Evolutionary conservation across 2,329 filamentous ascomycete species (phyloP), one percentile per base, ranked within the genome.

Genomic region (Bipolaris victoriae): DNA sequence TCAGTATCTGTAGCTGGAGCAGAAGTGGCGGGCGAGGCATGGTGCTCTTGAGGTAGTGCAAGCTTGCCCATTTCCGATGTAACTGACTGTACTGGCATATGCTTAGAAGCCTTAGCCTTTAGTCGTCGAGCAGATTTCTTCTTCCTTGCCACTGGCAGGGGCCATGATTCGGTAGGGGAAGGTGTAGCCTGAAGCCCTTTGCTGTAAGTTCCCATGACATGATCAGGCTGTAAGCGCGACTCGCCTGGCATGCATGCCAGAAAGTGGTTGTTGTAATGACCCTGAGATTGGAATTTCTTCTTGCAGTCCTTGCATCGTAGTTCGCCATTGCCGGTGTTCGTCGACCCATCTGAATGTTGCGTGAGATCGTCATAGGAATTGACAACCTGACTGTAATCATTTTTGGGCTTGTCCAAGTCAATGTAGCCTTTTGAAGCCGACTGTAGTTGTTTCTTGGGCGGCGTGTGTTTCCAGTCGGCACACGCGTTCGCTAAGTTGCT

Each of bases 241-340:
- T n/a, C 26, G 20, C 56, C 15, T 22, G 53, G 45, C 15, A 33
- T 33, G 40, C 72, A 75, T n/a, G 59, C 49, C n/a, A 75, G 53
- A 7, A 60, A 39, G 40, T 73, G 71, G n/a, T 55, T 50, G 33
- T 61, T 55, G 45, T 57, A 69, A 6, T 35, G 13, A 9, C 54
- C 60, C 43, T 47, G 10, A 10, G 63, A 70, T 1, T 16, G 13
- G 44, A 71, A 74, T 0, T 10, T n/a, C n/a, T 55, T 61, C 31
- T 65, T 66, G 51, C 71, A 74, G 7, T 49, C 48, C 3, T 48
- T 26, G 48, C 71, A 73, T 29, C 52, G 59, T 10, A 57, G 10
- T 4, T 26, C 53, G 9, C 37, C 40, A 3, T 45, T 39, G 15
- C 56, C 62, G 29, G 57, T 36, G 20, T 62, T 48, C 7, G 51